Conservation (phyloP, 768 basidiomycete genomes). For the Phlebiopsis flavidoalba region DNA sequence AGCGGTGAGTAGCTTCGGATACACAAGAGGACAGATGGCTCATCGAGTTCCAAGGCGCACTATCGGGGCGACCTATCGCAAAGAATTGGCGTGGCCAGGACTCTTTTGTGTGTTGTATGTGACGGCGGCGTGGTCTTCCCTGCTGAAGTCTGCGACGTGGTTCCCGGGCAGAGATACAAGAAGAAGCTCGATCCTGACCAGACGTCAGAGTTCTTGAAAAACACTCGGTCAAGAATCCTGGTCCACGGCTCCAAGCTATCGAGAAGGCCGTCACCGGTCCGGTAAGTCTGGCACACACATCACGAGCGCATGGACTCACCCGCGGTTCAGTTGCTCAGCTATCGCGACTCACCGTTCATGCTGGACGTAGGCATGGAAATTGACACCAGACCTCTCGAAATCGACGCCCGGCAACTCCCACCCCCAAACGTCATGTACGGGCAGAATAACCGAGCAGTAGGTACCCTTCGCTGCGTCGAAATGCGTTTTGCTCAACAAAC, state of each 20-base stretch:
- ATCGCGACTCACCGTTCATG: conserved; percentile 1
- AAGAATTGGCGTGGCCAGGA: background rate
- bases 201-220: conserved; percentile 1
- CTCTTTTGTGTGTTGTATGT: conserved; percentile 10
- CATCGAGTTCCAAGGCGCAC: conserved; percentile 1
- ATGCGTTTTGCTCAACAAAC: background rate
- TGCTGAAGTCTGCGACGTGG: conserved; percentile 8
- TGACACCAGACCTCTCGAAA: background rate
- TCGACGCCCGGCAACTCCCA: background rate
- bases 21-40: background rate
- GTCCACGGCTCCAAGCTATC: background rate
- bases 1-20: background rate
- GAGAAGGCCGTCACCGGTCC: background rate
- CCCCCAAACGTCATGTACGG: background rate
- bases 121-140: conserved; percentile 8
- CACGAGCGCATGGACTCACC: background rate
- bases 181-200: conserved; percentile 7
- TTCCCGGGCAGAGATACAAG: conserved; percentile 11
- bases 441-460: background rate
- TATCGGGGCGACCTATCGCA: background rate
- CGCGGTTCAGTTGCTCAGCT: background rate
- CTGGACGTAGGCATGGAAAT: background rate
- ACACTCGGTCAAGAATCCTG: background rate
- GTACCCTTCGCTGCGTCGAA: background rate
- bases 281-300: background rate